Evolutionary conservation across 768 basidiomycete species (phyloP).

Genomic region (Lactarius akahatsu): DNA sequence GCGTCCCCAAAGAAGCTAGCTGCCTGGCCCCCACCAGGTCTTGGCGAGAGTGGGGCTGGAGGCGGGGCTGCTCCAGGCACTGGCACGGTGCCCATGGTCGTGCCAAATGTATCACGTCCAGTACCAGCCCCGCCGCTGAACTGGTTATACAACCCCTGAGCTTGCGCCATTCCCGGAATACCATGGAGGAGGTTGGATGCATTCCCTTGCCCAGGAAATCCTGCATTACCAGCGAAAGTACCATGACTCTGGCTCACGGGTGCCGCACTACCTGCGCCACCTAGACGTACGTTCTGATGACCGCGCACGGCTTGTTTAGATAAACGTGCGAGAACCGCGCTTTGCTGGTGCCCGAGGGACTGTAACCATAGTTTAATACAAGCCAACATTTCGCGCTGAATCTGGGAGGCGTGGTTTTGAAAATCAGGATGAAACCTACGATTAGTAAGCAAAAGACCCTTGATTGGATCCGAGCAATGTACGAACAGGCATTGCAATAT

Average conservation of each 20-base stretch:
- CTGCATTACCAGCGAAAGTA: conserved; percentile 48
- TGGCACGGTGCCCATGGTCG: background rate
- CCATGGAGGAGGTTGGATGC: conserved; percentile 45
- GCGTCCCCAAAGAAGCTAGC: conserved; percentile 16
- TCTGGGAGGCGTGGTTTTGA: conserved; percentile 56
- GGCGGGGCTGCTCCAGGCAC: background rate
- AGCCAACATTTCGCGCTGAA: conserved; percentile 77
- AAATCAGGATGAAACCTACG: conserved; percentile 83
- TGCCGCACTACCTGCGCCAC: conserved; percentile 48
- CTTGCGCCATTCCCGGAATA: conserved; percentile 50
- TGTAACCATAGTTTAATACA: conserved; percentile 63
- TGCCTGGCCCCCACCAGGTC: conserved; percentile 3
- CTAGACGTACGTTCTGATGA: conserved; percentile 66
- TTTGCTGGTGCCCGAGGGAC: conserved; percentile 47
- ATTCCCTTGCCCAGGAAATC: conserved; percentile 48
- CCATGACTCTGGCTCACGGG: conserved; percentile 49
- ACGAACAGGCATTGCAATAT: conserved; percentile 64
- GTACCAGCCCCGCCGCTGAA: conserved; percentile 36
- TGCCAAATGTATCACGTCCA: conserved; percentile 14
- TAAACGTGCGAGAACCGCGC: conserved; percentile 54
- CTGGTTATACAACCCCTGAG: conserved; percentile 37
- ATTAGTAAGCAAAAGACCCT: background rate
- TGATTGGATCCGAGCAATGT: background rate
- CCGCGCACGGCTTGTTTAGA: conserved; percentile 64
- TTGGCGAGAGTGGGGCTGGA: background rate